Evolutionary conservation across 2,329 filamentous ascomycete genomes (phyloP).

Genomic region (Cladosporium sp.): DNA sequence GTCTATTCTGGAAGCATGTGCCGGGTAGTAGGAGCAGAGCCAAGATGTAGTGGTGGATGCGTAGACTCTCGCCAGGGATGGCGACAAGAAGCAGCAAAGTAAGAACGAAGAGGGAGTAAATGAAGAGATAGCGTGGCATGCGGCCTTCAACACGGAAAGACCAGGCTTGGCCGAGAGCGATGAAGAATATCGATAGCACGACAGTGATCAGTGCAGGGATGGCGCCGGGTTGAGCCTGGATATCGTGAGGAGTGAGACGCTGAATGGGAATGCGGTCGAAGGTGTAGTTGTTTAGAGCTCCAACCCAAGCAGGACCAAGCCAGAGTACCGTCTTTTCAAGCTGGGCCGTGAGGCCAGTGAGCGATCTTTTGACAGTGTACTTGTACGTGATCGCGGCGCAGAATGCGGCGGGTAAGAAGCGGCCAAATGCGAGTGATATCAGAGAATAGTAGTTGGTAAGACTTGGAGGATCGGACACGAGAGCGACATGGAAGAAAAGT

Average conservation of each 20-base stretch:
- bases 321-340: conserved; percentile 88
- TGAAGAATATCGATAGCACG: conserved; percentile 65
- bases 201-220: conserved; percentile 79
- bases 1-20: conserved; percentile 83
- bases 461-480: conserved; percentile 83
- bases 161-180: conserved; percentile 76
- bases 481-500: conserved; percentile 84
- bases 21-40: conserved; percentile 83
- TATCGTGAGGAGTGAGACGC: conserved; percentile 85
- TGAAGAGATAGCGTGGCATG: conserved; percentile 71
- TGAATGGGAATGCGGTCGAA: conserved; percentile 92
- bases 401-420: conserved; percentile 84
- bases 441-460: conserved; percentile 67
- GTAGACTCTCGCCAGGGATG: conserved; percentile 74
- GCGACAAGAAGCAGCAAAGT: conserved; percentile 70
- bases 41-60: conserved; percentile 94
- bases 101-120: conserved; percentile 70
- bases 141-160: conserved; percentile 83
- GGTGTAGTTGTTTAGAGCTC: conserved; percentile 90
- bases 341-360: conserved; percentile 74
- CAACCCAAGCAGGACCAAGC: conserved; percentile 88
- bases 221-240: conserved; percentile 85
- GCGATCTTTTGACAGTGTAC: conserved; percentile 73
- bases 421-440: conserved; percentile 74
- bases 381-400: conserved; percentile 84